These are phyloP conservation scores for Amylostereum areolatum DNA, from an alignment of 1,284 basidiomycete species.

Conservation along the genomic window DNA sequence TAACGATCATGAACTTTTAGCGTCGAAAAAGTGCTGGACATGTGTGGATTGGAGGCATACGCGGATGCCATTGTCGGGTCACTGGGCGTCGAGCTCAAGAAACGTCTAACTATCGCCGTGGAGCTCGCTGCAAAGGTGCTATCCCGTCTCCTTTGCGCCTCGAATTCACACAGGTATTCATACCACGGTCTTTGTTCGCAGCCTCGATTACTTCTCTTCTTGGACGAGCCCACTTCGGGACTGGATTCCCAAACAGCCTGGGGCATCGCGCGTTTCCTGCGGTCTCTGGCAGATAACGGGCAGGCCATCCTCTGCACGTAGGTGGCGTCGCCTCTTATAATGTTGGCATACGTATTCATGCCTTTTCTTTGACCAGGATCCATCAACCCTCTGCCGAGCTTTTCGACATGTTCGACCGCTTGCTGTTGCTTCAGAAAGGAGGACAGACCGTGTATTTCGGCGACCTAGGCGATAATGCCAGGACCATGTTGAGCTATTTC, in stretches of 20 bases:
- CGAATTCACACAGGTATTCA: no score
- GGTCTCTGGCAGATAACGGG: neutral
- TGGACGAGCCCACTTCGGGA: constrained; percentile 47
- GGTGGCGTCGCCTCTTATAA: no score
- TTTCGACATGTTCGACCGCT: constrained; percentile 7
- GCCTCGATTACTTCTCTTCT: constrained; percentile 76
- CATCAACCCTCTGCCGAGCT: neutral
- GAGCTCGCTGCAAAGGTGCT: constrained; percentile 67
- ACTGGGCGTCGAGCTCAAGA: constrained; percentile 73
- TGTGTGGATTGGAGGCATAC: constrained; percentile 22
- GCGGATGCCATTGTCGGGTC: constrained; percentile 57
- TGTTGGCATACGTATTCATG: no score
- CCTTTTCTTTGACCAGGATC: neutral
- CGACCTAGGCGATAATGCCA: neutral
- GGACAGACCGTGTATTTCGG: constrained; percentile 3
- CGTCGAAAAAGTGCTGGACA: no score
- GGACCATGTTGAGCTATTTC: constrained; percentile 34
- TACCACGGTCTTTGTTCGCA: no score
- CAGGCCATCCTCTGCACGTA: neutral
- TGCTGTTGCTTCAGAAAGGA: constrained; percentile 16
- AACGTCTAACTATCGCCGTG: constrained; percentile 83
- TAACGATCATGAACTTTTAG: no score
- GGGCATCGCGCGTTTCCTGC: constrained; percentile 16
- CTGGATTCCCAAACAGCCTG: constrained; percentile 78
- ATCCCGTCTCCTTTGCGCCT: no score